Evolutionary conservation across 148 eudicot species (phyloP).

Genomic region (Talinum fruticosum): DNA sequence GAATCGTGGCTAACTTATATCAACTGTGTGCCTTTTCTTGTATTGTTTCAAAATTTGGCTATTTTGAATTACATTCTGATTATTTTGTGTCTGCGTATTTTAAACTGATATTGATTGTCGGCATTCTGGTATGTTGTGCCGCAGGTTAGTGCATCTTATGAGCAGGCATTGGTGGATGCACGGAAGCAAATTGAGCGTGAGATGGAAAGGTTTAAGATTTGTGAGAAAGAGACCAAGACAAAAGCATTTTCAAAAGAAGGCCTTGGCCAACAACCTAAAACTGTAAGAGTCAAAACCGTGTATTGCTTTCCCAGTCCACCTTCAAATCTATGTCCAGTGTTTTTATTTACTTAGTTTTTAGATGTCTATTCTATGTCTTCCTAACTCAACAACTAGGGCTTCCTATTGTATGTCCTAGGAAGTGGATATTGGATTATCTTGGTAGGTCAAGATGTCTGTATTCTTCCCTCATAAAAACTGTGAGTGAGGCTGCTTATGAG

Average conservation of each 20-base stretch:
- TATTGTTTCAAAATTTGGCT: neutral
- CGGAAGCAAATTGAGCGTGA: slow-evolving; percentile 95
- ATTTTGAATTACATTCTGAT: neutral
- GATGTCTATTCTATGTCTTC: neutral
- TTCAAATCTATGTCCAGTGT: neutral
- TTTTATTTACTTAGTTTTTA: neutral
- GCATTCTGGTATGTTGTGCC: slow-evolving; percentile 59
- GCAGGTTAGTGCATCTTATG: slow-evolving; percentile 99
- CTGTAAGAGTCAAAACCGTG: slow-evolving; percentile 46
- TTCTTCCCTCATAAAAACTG: neutral
- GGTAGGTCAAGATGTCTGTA: neutral
- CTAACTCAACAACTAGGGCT: neutral
- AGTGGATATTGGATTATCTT: neutral
- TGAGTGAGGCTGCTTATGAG: neutral
- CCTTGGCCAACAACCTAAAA: slow-evolving; percentile 96
- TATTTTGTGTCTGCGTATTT: neutral
- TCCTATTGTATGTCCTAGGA: neutral
- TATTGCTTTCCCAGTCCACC: neutral
- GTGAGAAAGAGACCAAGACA: slow-evolving; percentile 99
- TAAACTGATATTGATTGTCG: slow-evolving; percentile 32
- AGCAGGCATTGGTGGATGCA: slow-evolving; percentile 99
- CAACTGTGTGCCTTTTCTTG: neutral
- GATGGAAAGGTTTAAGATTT: slow-evolving; percentile 98
- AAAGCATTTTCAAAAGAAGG: slow-evolving; percentile 99
- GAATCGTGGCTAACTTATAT: neutral